Percentiles rank a stretch among this genome's conserved stretches.
Conservation (phyloP, 73 alveolate species). For the Uronychia binucleata region DNA sequence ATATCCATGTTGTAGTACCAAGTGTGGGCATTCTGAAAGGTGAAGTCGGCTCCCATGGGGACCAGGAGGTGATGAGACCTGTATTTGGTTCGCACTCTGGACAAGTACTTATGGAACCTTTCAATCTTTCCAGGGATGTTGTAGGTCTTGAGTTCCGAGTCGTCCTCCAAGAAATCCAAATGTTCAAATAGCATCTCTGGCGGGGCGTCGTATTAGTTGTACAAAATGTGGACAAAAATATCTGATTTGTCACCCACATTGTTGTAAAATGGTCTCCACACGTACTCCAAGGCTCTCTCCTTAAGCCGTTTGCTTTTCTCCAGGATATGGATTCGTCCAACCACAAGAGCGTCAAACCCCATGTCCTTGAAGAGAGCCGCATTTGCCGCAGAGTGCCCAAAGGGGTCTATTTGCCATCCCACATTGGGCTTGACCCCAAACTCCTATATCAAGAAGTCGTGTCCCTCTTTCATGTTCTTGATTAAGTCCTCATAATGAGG, state of each 20-base stretch:
- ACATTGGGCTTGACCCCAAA: slow-evolving; percentile 61
- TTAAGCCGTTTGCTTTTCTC: slow-evolving; percentile 73
- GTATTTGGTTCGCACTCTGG: slow-evolving; percentile 21
- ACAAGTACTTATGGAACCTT: slow-evolving; percentile 20
- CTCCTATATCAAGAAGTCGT: slow-evolving; percentile 35
- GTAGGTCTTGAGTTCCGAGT: slow-evolving; percentile 55
- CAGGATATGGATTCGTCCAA: slow-evolving; percentile 93
- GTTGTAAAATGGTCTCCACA: slow-evolving; percentile 83
- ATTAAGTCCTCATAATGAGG: slow-evolving; percentile 83
- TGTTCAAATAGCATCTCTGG: slow-evolving; percentile 27
- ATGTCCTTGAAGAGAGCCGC: slow-evolving; percentile 88
- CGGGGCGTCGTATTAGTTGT: slow-evolving; percentile 45
- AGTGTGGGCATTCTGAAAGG: not conserved
- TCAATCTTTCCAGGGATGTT: slow-evolving; percentile 56
- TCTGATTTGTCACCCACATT: slow-evolving; percentile 36
- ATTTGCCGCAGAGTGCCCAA: slow-evolving; percentile 90
- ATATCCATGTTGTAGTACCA: not conserved
- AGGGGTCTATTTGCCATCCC: slow-evolving; percentile 97
- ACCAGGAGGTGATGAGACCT: slow-evolving; percentile 16
- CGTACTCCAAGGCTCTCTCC: slow-evolving; percentile 79
- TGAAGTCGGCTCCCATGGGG: slow-evolving; percentile 14
- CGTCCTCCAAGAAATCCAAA: slow-evolving; percentile 32
- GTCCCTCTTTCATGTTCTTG: slow-evolving; percentile 81
- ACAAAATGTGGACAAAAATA: slow-evolving; percentile 59
- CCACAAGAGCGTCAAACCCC: slow-evolving; percentile 92